Conservation (phyloP, 164 flowering plant genomes). For the Umbilicus rupestris region DNA sequence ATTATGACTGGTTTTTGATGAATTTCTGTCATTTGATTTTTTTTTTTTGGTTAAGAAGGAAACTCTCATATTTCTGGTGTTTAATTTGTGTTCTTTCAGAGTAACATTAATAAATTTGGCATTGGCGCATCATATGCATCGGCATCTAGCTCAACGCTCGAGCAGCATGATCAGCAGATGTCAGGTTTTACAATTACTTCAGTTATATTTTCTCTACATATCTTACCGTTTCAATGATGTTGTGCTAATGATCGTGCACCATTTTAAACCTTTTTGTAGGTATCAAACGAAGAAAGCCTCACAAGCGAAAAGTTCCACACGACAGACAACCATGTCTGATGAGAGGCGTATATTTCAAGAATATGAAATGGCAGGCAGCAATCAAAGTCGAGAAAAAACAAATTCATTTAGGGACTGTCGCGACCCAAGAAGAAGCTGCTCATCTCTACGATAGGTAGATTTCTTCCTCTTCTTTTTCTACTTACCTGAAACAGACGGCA, state of each 20-base stretch:
- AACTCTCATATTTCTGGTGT: neutral
- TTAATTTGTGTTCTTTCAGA: neutral
- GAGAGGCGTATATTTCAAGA: slow-evolving; percentile 97
- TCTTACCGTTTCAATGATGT: neutral
- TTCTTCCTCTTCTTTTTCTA: neutral
- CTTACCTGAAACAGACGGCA: neutral
- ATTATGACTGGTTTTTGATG: neutral
- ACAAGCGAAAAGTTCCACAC: slow-evolving; percentile 58
- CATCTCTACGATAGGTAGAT: slow-evolving; percentile 84
- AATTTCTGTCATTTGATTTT: neutral
- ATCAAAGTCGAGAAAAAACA: slow-evolving; percentile 97
- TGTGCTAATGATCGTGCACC: neutral
- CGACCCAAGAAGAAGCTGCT: slow-evolving; percentile 90
- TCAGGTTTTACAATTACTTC: neutral
- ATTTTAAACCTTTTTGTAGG: slow-evolving; percentile 23
- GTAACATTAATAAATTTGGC: neutral
- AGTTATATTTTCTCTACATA: neutral
- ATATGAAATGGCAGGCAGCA: slow-evolving; percentile 99
- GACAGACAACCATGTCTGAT: slow-evolving; percentile 65
- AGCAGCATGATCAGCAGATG: neutral
- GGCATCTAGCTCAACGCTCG: neutral
- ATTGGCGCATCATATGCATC: neutral
- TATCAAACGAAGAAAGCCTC: slow-evolving; percentile 71
- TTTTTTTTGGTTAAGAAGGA: neutral
- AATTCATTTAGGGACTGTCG: slow-evolving; percentile 91